Base-by-base conservation (phyloP, 768 basidiomycete genomes). In the Sistotremastrum suecicum region DNA sequence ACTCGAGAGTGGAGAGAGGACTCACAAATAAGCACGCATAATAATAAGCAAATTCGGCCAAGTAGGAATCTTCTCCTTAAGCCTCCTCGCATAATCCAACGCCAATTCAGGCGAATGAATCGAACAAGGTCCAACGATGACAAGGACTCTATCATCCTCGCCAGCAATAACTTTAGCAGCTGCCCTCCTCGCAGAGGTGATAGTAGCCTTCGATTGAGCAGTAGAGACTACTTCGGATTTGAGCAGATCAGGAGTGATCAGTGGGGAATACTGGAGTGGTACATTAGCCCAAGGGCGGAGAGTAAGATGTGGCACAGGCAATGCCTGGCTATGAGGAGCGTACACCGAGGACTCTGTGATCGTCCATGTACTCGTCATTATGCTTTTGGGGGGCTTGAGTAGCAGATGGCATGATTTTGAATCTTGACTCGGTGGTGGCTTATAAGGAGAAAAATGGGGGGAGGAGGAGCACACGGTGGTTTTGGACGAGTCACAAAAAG, bases 11-110 rank as follows among this genome's bases (percentile, higher is more conserved):
- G 20, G 20, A 39, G 42, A 42, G 34, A 34, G 42, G n/a, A 76
- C 89, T 61, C 57, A 92, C 89, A 87, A 97, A 74, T 98, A 98
- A 46, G 88, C 81, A 37, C 95, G 76, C 95, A 99, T 99, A 62
- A 98, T 66, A 58, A 99, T 83, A 56, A 85, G 70, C 42, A 99
- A 70, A 54, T 91, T 85, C 44, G 69, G 70, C 75, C 78, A 83
- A 12, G 69, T 62, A 11, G 72, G 67, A 39, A 81, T 71, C 64
- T 80, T 83, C 3, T 64, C 67, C 58, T 74, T 83, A 58, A 86
- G 74, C 40, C 78, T 69, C n/a, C 65, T 66, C 8, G 86, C 87
- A 56, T 90, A 90, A 53, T 81, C 78, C 41, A 88, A 63, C 2
- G 91, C 92, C 60, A 91, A 86, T 44, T 80, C 78, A 3, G 87